phyloP scores from a whole-genome alignment of 345 rosid genomes.

The Syzygium jambos region DNA sequence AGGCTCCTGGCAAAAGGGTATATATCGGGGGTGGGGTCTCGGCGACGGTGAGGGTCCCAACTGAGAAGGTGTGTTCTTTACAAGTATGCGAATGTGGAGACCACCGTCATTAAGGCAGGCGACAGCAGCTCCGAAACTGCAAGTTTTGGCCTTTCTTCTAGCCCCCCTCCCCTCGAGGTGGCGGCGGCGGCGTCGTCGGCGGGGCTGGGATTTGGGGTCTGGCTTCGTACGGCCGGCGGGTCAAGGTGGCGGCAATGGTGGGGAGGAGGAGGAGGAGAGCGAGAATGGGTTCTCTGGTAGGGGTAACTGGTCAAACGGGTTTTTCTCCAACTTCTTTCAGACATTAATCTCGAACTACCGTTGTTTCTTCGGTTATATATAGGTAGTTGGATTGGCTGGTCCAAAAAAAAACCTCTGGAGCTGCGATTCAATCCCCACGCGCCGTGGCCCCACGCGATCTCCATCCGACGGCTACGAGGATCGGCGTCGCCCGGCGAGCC shows the following conservation, averaged over 20 bases:
- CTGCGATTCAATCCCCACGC: not conserved
- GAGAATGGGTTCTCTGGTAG: not conserved
- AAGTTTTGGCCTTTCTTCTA: not conserved
- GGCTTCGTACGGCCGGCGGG: not conserved
- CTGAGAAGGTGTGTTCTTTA: not conserved
- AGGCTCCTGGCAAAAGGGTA: not conserved
- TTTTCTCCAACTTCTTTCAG: not conserved
- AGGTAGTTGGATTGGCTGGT: not conserved
- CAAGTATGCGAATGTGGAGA: not conserved
- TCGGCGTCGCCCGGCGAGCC: not conserved
- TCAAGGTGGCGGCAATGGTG: not conserved
- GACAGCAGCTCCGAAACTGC: not conserved
- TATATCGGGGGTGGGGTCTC: not conserved
- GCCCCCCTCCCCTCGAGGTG: not conserved
- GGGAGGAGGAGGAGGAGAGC: not conserved
- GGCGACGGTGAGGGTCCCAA: not conserved
- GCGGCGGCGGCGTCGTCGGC: not conserved
- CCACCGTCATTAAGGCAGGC: not conserved
- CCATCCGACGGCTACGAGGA: not conserved
- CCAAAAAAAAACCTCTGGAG: not conserved
- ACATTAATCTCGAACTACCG: not conserved
- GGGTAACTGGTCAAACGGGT: not conserved
- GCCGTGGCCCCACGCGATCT: not conserved
- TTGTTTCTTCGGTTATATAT: not conserved
- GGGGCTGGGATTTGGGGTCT: not conserved